Base-by-base conservation (phyloP, 208 protist genomes). In the Trypanosoma lewisi region DNA sequence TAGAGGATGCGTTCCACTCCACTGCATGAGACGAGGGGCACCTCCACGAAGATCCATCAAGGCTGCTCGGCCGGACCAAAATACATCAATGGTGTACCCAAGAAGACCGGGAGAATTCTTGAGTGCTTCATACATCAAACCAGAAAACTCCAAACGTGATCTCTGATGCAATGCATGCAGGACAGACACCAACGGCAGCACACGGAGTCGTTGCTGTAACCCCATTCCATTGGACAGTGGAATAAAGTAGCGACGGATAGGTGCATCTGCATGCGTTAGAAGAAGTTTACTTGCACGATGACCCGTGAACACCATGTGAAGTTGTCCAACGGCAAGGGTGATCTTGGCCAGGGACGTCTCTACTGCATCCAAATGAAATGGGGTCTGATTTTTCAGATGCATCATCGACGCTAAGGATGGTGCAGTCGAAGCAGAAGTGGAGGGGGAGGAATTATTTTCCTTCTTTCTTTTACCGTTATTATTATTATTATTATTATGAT, bases 51-150 rank as follows among this genome's bases (percentile, higher is more conserved):
- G 62, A 54, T 86, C 75, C 70, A 88, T 77, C 6, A 74, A 64
- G 8, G 80, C 55, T 4, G 81, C 72, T 11, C 78, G 75, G 49
- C 78, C 76, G 0, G 76, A 73, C 80, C 78, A 87, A 62, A 94
- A 90, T 0, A 80, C 63, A 61, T 89, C 76, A 21, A 94, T 45
- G 4, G 78, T 77, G 57, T 82, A 87, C 31, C 83, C 87, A 4
- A 80, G 41, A 58, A 94, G 73, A 28, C 80, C 87, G 11, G 87
- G 87, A 36, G 68, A 67, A 67, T 89, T 91, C 71, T 94, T 94
- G 12, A 91, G 50, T 21, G 87, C 78, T 47, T 94, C 87, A 60
- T 91, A 94, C 58, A 91, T 72, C 52, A 91, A 58, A 11, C 87
- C 87, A 4, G 87, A 80, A 65, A 94, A 77, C 67, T 89, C 82